Evolutionary conservation across 2,329 filamentous ascomycete species (phyloP), one percentile per base, ranked within the genome.

Genomic region (Curvularia lunata): DNA sequence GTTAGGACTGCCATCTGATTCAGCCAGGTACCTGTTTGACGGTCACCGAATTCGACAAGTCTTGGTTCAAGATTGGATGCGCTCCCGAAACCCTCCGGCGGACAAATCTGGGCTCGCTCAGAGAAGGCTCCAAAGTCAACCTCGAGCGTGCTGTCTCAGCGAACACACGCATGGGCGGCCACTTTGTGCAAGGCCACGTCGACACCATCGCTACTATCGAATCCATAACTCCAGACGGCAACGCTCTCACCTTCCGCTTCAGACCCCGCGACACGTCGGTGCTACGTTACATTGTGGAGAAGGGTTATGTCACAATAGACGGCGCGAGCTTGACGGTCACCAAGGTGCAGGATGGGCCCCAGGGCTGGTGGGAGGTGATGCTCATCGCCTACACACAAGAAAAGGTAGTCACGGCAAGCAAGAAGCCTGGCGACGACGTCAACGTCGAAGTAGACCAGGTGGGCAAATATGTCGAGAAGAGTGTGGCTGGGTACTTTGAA

Each of bases 151-250:
- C 95, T 3, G 93, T 99, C 52, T 89, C 90, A 18, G 92, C 92
- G 4, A 86, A 90, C 70, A 97, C 94, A 45, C 91, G 95, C 54
- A 98, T 99, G 92, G 95, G 96, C 46, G 95, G 95, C 0, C 95
- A 99, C 80, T 97, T 98, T 71, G 94, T 98, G 30, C 96, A 99
- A 80, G 95, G 95, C 40, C 95, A 99, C 77, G 94, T 99, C 59
- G 96, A 99, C 78, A 94, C 92, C 10, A 87, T 89, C 38, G 95
- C 94, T 0, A 85, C 84, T 42, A 90, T 99, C 59, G 74, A 88
- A 38, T 85, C 85, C 42, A 85, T 90, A 34, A 88, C 85, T 18
- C 87, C 88, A 3, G 95, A 99, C 77, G 92, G 94, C 56, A 97
- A 98, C 79, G 91, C 95, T 6, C 78, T 96, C 60, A 96, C 91